These are phyloP conservation scores for Chenopodium suecicum DNA, from an alignment of 148 eudicot genomes.

Conservation along the genomic window DNA sequence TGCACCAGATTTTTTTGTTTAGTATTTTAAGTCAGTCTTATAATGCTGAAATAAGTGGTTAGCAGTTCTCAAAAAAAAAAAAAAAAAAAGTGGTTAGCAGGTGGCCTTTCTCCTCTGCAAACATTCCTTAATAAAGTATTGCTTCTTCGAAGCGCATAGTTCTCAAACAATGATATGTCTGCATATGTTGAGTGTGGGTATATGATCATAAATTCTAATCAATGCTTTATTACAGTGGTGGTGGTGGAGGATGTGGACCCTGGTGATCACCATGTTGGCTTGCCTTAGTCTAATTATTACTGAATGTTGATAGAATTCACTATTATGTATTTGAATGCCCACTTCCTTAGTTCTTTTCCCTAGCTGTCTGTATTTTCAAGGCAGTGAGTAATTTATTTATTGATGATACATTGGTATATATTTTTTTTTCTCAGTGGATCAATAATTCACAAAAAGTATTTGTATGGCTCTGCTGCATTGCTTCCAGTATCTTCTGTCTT, in stretches of 20 bases:
- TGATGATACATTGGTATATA: not conserved
- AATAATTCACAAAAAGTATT: conserved; percentile 74
- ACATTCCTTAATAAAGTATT: not conserved
- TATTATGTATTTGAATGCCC: not conserved
- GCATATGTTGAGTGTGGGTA: not conserved
- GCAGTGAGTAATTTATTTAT: not conserved
- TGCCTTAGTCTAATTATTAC: not conserved
- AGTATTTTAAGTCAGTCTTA: not conserved
- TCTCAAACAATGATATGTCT: not conserved
- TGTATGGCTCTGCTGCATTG: conserved; percentile 82
- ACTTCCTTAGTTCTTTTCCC: not conserved
- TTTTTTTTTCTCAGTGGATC: conserved; percentile 55
- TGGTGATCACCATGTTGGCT: not conserved
- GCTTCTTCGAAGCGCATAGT: not conserved
- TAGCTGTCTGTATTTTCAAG: not conserved
- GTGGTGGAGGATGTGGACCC: not conserved
- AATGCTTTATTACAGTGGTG: not conserved
- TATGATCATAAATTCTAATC: not conserved
- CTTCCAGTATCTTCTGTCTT: conserved; percentile 75
- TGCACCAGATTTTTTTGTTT: not conserved
- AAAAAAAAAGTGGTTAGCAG: not conserved
- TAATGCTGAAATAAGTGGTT: not conserved
- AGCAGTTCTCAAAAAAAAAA: too few relatives aligned
- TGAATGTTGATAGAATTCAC: not conserved
- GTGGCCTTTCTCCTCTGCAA: not conserved